Evolutionary conservation across 1,284 basidiomycete genomes (phyloP).

Genomic region (Rhodofomes roseus): DNA sequence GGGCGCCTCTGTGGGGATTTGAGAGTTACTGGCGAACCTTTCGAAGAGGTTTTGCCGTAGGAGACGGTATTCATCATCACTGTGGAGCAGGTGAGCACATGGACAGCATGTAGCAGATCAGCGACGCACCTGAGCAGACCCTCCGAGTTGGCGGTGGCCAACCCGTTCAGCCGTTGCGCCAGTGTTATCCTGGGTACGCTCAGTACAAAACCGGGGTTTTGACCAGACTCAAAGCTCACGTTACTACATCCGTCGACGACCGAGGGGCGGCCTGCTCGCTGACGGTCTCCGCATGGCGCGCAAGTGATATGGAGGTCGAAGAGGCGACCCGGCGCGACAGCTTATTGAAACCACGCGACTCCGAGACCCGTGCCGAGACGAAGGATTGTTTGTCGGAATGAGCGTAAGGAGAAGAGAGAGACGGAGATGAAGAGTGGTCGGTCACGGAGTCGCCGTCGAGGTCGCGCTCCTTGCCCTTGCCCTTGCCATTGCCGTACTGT

Average conservation of each 20-base stretch:
- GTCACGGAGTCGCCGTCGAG: constrained; percentile 14
- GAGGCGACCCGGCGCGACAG: constrained; percentile 17
- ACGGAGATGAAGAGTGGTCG: constrained; percentile 28
- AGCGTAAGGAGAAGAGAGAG: constrained; percentile 27
- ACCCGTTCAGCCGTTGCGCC: constrained; percentile 71
- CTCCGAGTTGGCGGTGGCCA: constrained; percentile 73
- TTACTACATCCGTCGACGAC: constrained; percentile 57
- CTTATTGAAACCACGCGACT: constrained; percentile 2
- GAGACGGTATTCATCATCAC: constrained; percentile 75
- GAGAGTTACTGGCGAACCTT: constrained; percentile 54
- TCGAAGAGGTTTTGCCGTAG: constrained; percentile 75
- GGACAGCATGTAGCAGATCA: background rate
- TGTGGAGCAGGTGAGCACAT: background rate
- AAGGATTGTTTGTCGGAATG: constrained; percentile 19
- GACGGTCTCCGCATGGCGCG: constrained; percentile 17
- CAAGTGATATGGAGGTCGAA: constrained; percentile 14
- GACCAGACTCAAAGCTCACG: constrained; percentile 48
- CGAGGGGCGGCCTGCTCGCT: constrained; percentile 15
- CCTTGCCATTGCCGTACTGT: constrained; percentile 65
- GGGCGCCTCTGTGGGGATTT: constrained; percentile 56
- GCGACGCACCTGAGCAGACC: constrained; percentile 66
- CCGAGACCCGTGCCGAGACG: constrained; percentile 17
- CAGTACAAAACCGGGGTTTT: constrained; percentile 4
- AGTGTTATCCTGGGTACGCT: constrained; percentile 54
- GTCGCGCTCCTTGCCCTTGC: constrained; percentile 59